Evolutionary conservation across 495 filamentous ascomycete genomes (phyloP).

Genomic region (Aspergillus wentii): DNA sequence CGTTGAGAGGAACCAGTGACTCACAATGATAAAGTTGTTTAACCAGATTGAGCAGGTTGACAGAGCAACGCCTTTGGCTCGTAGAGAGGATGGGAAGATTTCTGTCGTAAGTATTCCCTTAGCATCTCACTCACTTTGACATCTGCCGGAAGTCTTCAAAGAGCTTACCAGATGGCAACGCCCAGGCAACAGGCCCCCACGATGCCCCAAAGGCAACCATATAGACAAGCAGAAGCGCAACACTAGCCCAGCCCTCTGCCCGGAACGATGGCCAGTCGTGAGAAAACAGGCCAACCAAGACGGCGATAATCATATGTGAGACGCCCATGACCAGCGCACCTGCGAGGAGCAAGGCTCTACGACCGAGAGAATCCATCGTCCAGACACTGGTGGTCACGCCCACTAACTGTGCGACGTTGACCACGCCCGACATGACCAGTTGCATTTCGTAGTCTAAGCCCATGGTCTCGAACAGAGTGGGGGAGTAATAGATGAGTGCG

Average conservation of each 20-base stretch:
- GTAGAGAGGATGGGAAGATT: conserved; percentile 46
- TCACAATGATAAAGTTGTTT: conserved; percentile 52
- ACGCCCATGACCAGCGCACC: conserved; percentile 47
- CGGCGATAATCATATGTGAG: conserved; percentile 64
- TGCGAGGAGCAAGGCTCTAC: conserved; percentile 7
- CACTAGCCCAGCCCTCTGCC: conserved; percentile 65
- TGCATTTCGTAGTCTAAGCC: conserved; percentile 42
- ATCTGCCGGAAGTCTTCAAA: too few species aligned
- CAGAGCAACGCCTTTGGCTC: conserved; percentile 49
- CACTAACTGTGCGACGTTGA: conserved; percentile 40
- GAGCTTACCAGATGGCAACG: conserved; percentile 41
- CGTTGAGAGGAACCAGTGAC: conserved; percentile 10
- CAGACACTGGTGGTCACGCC: conserved; percentile 20
- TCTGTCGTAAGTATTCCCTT: conserved; percentile 25
- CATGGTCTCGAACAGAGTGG: conserved; percentile 41
- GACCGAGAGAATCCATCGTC: conserved; percentile 26
- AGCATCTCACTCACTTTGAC: too few species aligned
- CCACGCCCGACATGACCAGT: conserved; percentile 43
- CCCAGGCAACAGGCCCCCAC: conserved; percentile 57
- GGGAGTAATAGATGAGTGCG: conserved; percentile 38
- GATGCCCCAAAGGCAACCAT: conserved; percentile 71
- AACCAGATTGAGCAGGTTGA: conserved; percentile 52
- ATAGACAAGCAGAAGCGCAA: conserved; percentile 63
- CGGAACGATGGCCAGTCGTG: conserved; percentile 51
- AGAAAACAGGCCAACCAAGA: conserved; percentile 56